These are phyloP conservation scores for Hypoxylon lienhwacheense DNA, from an alignment of 495 filamentous ascomycete genomes.

Conservation along the genomic window DNA sequence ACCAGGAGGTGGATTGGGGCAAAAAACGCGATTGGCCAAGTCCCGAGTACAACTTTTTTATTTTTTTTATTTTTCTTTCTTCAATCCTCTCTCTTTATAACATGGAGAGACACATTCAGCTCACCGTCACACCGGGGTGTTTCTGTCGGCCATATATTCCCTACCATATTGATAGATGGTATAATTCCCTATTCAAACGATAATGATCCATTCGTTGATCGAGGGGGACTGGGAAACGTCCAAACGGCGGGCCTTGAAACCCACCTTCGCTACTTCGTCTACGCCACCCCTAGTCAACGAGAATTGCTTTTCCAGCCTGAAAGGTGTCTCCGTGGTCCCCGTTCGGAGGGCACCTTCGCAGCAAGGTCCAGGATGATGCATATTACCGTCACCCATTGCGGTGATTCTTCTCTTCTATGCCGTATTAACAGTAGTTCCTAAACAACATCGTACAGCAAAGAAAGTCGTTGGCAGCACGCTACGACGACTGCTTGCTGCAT, in stretches of 20 bases:
- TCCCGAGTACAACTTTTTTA: conserved; percentile 12
- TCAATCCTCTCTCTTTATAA: too few species aligned
- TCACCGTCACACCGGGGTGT: conserved; percentile 32
- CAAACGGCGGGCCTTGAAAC: conserved; percentile 20
- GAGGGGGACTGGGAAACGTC: conserved; percentile 5
- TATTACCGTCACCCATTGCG: conserved; percentile 12
- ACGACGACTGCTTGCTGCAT: conserved; percentile 13
- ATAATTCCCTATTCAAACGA: conserved; percentile 17
- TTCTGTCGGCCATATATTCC: conserved; percentile 25
- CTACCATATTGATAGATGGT: conserved; percentile 21
- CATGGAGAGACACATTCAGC: conserved; percentile 29
- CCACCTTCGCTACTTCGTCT: conserved; percentile 19
- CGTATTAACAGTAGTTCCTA: conserved; percentile 5
- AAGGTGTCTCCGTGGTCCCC: conserved; percentile 16
- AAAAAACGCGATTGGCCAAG: conserved; percentile 18
- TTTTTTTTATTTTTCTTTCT: too few species aligned
- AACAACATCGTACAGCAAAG: conserved; percentile 20
- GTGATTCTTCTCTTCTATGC: conserved; percentile 6
- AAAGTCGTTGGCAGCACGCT: conserved; percentile 13
- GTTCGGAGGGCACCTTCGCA: conserved; percentile 15
- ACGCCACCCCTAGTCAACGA: conserved; percentile 13
- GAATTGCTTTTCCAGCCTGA: conserved; percentile 7
- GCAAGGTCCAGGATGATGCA: conserved; percentile 26
- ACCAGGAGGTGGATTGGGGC: conserved; percentile 7
- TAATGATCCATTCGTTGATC: conserved; percentile 15